These are phyloP conservation scores for Syzygium grande DNA, from an alignment of 345 rosid genomes.

Conservation along the genomic window DNA sequence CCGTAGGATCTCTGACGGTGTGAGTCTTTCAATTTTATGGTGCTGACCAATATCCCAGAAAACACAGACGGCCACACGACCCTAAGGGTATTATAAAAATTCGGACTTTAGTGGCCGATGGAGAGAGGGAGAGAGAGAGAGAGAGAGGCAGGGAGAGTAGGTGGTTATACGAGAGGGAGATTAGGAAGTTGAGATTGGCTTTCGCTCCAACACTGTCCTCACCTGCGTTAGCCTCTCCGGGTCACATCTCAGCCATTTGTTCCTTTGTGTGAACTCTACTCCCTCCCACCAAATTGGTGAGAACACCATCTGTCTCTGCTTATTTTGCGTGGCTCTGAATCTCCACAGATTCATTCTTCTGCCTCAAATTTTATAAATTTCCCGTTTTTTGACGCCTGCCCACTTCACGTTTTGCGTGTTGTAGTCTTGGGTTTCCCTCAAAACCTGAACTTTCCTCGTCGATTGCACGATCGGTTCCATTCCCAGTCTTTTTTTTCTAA, in stretches of 20 bases:
- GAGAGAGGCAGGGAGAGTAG: neutral
- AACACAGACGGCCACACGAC: neutral
- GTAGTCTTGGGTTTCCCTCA: neutral
- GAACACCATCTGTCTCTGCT: neutral
- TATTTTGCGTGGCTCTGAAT: constrained; percentile 3
- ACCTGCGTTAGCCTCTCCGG: neutral
- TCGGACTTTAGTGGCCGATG: neutral
- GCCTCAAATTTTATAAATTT: neutral
- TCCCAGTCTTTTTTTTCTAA: neutral
- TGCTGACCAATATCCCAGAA: neutral
- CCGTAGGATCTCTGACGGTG: fast-evolving
- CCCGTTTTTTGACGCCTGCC: neutral
- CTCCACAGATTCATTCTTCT: neutral
- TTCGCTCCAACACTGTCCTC: neutral
- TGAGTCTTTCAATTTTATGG: neutral
- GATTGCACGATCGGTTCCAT: neutral
- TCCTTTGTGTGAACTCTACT: neutral
- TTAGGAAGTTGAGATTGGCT: neutral
- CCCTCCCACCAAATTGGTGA: neutral
- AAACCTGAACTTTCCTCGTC: neutral
- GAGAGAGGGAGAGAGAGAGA: neutral
- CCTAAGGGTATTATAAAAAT: neutral
- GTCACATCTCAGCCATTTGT: neutral
- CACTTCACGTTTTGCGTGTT: neutral
- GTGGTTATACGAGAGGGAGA: neutral